Evolutionary conservation across 139 green algal genomes (phyloP).

Genomic region (Picochlorum sp.): DNA sequence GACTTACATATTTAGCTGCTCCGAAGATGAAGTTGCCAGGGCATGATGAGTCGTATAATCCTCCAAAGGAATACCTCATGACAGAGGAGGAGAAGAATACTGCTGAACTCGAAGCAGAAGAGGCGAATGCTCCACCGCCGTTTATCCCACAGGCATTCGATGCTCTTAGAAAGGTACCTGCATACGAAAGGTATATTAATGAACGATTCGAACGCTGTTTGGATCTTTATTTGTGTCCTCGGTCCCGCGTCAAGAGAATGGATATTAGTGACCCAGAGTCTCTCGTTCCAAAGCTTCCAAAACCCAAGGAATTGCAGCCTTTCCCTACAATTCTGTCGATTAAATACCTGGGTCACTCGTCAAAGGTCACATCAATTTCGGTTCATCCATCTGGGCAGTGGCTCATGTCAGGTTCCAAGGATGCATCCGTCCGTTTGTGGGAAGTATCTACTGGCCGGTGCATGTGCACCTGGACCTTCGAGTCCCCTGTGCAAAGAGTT

Average conservation of each 20-base stretch:
- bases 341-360: constrained; percentile 69
- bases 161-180: constrained; percentile 61
- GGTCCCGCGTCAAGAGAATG: constrained; percentile 59
- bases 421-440: constrained; percentile 73
- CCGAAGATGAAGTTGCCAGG: constrained; percentile 83
- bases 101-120: constrained; percentile 56
- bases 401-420: constrained; percentile 63
- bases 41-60: constrained; percentile 94
- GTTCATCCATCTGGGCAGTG: constrained; percentile 68
- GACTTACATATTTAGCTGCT: constrained; percentile 85
- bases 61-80: constrained; percentile 87
- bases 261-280: constrained; percentile 62
- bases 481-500: constrained; percentile 37
- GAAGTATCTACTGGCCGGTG: constrained; percentile 65
- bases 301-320: constrained; percentile 85
- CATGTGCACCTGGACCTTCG: constrained; percentile 39
- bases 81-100: constrained; percentile 79
- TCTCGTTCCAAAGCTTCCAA: constrained; percentile 87
- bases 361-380: constrained; percentile 45
- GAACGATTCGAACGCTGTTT: constrained; percentile 97
- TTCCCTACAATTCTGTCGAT: constrained; percentile 77
- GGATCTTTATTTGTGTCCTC: constrained; percentile 96
- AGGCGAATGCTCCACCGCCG: constrained; percentile 50
- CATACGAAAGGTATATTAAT: constrained; percentile 83
- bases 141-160: constrained; percentile 59